phyloP scores from a whole-genome alignment of 345 rosid genomes.

The Eucalyptus polybractea region DNA sequence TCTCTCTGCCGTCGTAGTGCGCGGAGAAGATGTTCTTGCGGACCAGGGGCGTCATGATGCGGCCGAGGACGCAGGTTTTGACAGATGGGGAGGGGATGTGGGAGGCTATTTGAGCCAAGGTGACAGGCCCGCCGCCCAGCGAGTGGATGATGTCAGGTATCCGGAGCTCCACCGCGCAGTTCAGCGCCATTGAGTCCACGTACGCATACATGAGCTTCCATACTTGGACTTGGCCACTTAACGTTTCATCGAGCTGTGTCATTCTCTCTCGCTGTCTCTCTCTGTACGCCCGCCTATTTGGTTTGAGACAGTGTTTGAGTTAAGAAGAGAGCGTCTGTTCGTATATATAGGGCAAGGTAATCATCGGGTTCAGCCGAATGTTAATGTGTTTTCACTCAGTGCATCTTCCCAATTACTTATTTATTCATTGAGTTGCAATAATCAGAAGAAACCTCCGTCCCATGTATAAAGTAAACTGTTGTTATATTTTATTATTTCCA shows the following conservation, averaged over 20 bases:
- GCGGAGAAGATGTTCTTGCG: slow-evolving; percentile 3
- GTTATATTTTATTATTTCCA: too few species aligned
- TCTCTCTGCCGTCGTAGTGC: neutral
- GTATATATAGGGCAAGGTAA: neutral
- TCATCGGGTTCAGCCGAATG: neutral
- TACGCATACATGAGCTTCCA: slow-evolving; percentile 1
- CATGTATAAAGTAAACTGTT: too few species aligned
- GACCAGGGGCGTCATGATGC: slow-evolving; percentile 13
- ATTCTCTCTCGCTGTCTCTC: neutral
- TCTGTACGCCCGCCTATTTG: neutral
- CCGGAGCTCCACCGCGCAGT: slow-evolving; percentile 10
- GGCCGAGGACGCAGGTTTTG: neutral
- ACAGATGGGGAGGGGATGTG: neutral
- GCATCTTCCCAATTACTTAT: too few species aligned
- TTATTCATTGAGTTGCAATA: too few species aligned
- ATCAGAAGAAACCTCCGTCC: too few species aligned
- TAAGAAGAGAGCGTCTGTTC: neutral
- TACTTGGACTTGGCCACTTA: slow-evolving; percentile 4
- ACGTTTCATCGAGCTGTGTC: neutral
- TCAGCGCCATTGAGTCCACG: slow-evolving; percentile 9
- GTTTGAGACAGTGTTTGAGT: too few species aligned
- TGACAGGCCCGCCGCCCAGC: neutral
- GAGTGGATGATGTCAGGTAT: slow-evolving; percentile 17
- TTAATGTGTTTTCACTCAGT: too few species aligned
- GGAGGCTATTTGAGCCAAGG: slow-evolving; percentile 13